These are phyloP conservation scores for Dipodascopsis uninucleata DNA, from an alignment of 805 yeast genomes.

Conservation along the genomic window DNA sequence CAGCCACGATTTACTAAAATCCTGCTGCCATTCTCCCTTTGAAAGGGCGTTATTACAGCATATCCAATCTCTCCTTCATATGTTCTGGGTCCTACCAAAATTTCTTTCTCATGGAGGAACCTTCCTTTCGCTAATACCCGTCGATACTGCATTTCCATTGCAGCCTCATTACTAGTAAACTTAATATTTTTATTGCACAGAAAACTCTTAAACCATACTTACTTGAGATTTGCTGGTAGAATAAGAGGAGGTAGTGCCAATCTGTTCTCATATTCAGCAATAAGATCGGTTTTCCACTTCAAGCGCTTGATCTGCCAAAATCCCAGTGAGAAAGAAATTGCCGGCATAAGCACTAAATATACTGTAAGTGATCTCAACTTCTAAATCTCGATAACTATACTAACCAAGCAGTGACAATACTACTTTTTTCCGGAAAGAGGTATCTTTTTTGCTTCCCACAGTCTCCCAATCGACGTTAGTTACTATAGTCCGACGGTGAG, in stretches of 20 bases:
- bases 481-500: constrained; percentile 42
- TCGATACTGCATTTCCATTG: constrained; percentile 75
- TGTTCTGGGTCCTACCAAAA: constrained; percentile 87
- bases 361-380: constrained; percentile 26
- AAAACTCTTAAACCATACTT: neutral
- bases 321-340: constrained; percentile 79
- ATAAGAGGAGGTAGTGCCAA: constrained; percentile 68
- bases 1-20: constrained; percentile 88
- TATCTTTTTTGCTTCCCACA: constrained; percentile 42
- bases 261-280: constrained; percentile 78
- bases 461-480: constrained; percentile 85
- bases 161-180: constrained; percentile 58
- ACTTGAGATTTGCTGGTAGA: constrained; percentile 49
- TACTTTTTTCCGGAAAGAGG: constrained; percentile 3
- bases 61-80: constrained; percentile 74
- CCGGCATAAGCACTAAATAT: constrained; percentile 65
- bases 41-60: constrained; percentile 74
- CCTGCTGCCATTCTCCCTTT: constrained; percentile 72
- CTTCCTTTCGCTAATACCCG: constrained; percentile 71
- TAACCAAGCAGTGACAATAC: constrained; percentile 15
- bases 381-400: neutral
- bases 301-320: constrained; percentile 88
- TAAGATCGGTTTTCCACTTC: constrained; percentile 81
- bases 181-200: too few species aligned
- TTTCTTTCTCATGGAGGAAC: constrained; percentile 79